Conservation (phyloP, 768 basidiomycete species). For the Psilocybe azurescens region DNA sequence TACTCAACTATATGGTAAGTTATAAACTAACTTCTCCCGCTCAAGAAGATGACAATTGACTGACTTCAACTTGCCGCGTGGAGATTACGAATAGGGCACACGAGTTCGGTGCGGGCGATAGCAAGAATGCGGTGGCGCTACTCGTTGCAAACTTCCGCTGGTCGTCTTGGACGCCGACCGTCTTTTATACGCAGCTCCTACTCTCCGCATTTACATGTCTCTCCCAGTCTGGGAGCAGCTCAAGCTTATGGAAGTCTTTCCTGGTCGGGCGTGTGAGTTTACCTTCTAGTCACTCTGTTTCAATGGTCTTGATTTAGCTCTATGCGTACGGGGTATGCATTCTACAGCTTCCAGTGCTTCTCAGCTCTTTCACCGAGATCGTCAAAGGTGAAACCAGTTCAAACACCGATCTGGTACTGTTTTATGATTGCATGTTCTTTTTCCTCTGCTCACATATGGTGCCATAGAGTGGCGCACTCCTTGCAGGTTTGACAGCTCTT, state of each 20-base stretch:
- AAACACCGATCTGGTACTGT: conserved; percentile 64
- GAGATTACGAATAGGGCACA: conserved; percentile 65
- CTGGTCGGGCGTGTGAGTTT: conserved; percentile 69
- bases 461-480: conserved; percentile 49
- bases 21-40: conserved; percentile 17
- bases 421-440: neutral
- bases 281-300: neutral
- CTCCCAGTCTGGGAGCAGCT: conserved; percentile 47
- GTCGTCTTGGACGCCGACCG: conserved; percentile 65
- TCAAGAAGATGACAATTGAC: conserved; percentile 9
- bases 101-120: conserved; percentile 68
- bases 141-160: conserved; percentile 63
- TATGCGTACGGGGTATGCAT: neutral
- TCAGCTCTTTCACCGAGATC: conserved; percentile 59
- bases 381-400: conserved; percentile 56
- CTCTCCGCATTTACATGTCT: conserved; percentile 68
- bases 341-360: conserved; percentile 62
- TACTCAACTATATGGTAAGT: conserved; percentile 67
- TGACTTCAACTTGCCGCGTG: conserved; percentile 7
- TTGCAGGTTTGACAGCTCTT: conserved; percentile 55
- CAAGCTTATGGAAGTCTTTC: conserved; percentile 70
- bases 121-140: conserved; percentile 52
- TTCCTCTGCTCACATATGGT: neutral
- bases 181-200: conserved; percentile 73
- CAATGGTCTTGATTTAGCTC: conserved; percentile 29